phyloP scores from a whole-genome alignment of 495 filamentous ascomycete species.

The Sabuloglossum arenarium region DNA sequence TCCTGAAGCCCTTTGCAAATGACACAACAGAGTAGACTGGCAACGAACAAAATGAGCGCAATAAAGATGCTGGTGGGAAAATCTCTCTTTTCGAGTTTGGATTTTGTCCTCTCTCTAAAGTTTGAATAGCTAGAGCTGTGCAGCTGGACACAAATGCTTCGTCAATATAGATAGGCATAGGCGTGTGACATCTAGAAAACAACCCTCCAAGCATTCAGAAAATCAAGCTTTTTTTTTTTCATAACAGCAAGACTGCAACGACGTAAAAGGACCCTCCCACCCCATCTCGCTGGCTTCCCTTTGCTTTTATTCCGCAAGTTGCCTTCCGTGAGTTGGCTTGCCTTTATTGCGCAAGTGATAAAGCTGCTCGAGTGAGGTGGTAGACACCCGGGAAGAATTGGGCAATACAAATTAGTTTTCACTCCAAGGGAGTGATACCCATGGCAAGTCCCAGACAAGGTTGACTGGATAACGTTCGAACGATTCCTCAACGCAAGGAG shows the following conservation, averaged over 20 bases:
- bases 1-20: background rate
- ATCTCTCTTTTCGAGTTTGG: constrained; percentile 2
- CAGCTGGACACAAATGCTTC: background rate
- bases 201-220: background rate
- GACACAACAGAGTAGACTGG: background rate
- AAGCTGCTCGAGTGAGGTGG: constrained; percentile 3
- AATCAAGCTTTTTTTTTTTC: too few species aligned
- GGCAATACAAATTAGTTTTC: background rate
- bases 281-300: constrained; percentile 2
- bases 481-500: background rate
- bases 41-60: background rate
- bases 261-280: background rate
- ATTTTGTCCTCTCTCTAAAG: constrained; percentile 3
- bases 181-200: background rate
- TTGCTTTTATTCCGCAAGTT: constrained; percentile 3
- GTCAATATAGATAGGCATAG: background rate
- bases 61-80: background rate
- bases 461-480: background rate
- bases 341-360: constrained; percentile 4
- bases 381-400: background rate
- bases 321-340: constrained; percentile 5
- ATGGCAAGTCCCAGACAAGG: background rate
- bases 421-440: background rate
- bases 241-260: background rate
- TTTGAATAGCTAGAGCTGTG: constrained; percentile 1